Evolutionary conservation across 306 rosid genomes (phyloP).

Genomic region (Gastrolobium bilobum): DNA sequence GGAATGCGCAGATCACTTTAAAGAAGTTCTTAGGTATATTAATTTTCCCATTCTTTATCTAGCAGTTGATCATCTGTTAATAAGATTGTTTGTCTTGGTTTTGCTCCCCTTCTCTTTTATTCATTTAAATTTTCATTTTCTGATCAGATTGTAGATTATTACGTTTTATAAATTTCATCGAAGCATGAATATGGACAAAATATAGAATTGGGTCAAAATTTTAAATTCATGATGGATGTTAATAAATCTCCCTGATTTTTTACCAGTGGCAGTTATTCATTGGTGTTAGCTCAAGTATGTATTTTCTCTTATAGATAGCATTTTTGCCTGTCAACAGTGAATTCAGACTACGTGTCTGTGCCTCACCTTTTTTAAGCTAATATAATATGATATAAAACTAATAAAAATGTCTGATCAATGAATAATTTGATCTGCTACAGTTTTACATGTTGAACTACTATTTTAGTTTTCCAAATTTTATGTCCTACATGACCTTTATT

Average conservation of each 20-base stretch:
- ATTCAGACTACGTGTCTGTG: neutral
- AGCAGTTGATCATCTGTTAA: slow-evolving; percentile 4
- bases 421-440: neutral
- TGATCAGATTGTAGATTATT: slow-evolving; percentile 1
- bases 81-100: slow-evolving; percentile 33
- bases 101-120: slow-evolving; percentile 17
- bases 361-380: neutral
- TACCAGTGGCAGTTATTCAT: neutral
- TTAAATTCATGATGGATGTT: neutral
- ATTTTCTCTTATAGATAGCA: neutral
- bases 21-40: slow-evolving; percentile 79
- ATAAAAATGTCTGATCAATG: neutral
- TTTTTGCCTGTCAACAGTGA: neutral
- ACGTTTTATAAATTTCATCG: slow-evolving; percentile 17
- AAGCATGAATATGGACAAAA: neutral
- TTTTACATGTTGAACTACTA: slow-evolving; percentile 7
- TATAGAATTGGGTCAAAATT: slow-evolving; percentile 1
- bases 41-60: slow-evolving; percentile 27
- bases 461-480: neutral
- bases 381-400: too few species aligned
- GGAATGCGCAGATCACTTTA: slow-evolving; percentile 95
- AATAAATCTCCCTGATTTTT: neutral
- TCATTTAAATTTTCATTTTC: neutral
- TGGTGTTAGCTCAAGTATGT: neutral
- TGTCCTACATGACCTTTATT: neutral